phyloP scores from a whole-genome alignment of 129 eudicot genomes.

The Dittrichia graveolens region DNA sequence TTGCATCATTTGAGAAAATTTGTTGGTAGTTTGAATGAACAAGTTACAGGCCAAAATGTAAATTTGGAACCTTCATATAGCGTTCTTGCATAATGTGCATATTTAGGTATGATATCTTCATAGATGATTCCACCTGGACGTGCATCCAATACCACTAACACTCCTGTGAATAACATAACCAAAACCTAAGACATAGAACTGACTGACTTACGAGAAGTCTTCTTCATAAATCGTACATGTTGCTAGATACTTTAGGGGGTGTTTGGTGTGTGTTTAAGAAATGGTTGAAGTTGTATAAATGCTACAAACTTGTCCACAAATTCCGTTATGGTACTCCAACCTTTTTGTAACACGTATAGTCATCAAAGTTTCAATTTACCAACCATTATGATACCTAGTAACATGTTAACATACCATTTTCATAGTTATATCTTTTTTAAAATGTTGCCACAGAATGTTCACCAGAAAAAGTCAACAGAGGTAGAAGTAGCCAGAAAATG shows the following conservation, averaged over 20 bases:
- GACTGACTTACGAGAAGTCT: background rate
- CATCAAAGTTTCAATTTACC: no score
- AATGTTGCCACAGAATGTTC: no score
- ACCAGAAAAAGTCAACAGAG: no score
- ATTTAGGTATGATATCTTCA: conserved; percentile 78
- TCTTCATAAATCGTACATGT: background rate
- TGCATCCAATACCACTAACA: conserved; percentile 83
- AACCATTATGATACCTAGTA: no score
- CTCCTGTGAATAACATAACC: conserved; percentile 60
- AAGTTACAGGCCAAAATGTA: background rate
- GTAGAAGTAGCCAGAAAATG: no score
- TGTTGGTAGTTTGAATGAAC: background rate
- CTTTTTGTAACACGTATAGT: no score
- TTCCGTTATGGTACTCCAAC: no score
- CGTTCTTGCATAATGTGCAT: conserved; percentile 75
- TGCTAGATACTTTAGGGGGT: background rate
- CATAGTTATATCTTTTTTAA: no score
- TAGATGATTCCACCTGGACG: conserved; percentile 83
- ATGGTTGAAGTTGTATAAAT: no score
- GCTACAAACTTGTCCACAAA: no score
- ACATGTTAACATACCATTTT: no score
- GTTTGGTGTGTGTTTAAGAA: no score
- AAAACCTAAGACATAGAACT: conserved; percentile 3
- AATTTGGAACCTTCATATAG: conserved; percentile 76
- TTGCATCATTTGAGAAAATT: conserved; percentile 2